Evolutionary conservation across 371 early-diverging fungal species (phyloP), one percentile per base, ranked within the genome.

Genomic region (Gilbertella persicaria): DNA sequence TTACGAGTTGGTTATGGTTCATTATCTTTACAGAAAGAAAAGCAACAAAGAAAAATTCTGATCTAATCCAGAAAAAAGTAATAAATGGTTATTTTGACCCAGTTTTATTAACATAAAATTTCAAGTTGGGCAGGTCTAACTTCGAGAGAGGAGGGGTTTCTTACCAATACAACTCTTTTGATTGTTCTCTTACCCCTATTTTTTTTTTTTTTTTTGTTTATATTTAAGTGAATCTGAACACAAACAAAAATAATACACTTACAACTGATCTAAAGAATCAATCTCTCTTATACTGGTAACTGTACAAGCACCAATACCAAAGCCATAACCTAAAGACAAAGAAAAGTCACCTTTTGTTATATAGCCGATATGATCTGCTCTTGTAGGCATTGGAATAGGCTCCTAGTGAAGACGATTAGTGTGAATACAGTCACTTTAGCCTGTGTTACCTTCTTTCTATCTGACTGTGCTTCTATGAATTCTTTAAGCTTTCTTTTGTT

Each of bases 331-430:
- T 28, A 80, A 68, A 10, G 74, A 67, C 38, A 86, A 78, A 13
- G 90, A 88, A 48, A 79, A 89, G 14, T 80, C 77, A 2, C 89
- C 90, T 4, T 84, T 83, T 1, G 89, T 90, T 24, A 90, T 64
- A 52, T 86, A 89, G 4, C 93, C 93, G 50, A 90, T 72, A 16
- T 82, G 69, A 9, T 58, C 40, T 63, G 64, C 3, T 55, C 55
- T 35, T 51, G 36, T 14, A 25, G 64, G 64, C 8, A 58, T 44
- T 28, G 36, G 24, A 5, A 37, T 26, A 7, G 42, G 7, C 14
- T 39, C n/a, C 47, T 54, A 49, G 9, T 16, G 14, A n/a, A n/a
- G n/a, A n/a, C n/a, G n/a, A n/a, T n/a, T 24, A 43, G 10, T 33
- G 7, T 30, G 35, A 33, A 20, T 30, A 24, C 4, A n/a, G 14